A percentile compares a stretch with the other conserved stretches of the same genome.
These are phyloP conservation scores for Fusarium sp. DNA, from an alignment of 2,329 filamentous ascomycete genomes.

Conservation along the genomic window DNA sequence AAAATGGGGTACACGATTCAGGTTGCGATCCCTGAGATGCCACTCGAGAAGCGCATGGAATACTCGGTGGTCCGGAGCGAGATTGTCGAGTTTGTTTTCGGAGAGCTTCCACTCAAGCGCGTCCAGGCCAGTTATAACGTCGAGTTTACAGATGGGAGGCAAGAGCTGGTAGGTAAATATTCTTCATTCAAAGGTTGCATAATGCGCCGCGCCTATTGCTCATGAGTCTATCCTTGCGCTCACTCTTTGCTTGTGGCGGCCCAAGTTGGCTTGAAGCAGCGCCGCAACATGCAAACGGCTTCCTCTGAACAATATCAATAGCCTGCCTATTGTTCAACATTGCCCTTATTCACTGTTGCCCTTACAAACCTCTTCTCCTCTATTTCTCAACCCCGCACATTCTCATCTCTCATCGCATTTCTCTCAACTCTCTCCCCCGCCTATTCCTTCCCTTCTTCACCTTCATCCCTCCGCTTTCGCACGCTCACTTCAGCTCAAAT, in stretches of 20 bases:
- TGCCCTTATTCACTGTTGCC: slow-evolving; percentile 36
- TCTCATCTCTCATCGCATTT: slow-evolving; percentile 6
- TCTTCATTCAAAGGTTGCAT: not conserved
- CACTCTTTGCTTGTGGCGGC: not conserved
- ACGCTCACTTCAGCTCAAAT: not conserved
- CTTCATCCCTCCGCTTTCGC: not conserved
- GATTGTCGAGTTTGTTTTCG: slow-evolving; percentile 50
- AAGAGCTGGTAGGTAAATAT: slow-evolving; percentile 53
- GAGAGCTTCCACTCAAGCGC: slow-evolving; percentile 41
- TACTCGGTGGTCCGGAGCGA: slow-evolving; percentile 49
- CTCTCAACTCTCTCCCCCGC: not conserved
- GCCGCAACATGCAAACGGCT: not conserved
- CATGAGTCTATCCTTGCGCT: not conserved
- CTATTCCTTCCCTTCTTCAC: not conserved
- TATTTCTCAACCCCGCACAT: slow-evolving; percentile 21
- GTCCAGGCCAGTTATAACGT: slow-evolving; percentile 47
- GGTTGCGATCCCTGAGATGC: slow-evolving; percentile 45
- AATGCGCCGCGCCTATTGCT: not conserved
- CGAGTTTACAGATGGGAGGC: slow-evolving; percentile 57
- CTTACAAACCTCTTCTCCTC: slow-evolving; percentile 21
- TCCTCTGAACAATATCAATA: slow-evolving; percentile 1
- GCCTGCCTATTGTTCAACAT: slow-evolving; percentile 10
- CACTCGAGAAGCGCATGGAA: slow-evolving; percentile 39
- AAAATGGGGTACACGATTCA: slow-evolving; percentile 38
- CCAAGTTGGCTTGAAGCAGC: slow-evolving; percentile 4